These are phyloP conservation scores for Aspergillus sclerotiicarbonarius DNA, from an alignment of 495 filamentous ascomycete genomes.

Conservation along the genomic window DNA sequence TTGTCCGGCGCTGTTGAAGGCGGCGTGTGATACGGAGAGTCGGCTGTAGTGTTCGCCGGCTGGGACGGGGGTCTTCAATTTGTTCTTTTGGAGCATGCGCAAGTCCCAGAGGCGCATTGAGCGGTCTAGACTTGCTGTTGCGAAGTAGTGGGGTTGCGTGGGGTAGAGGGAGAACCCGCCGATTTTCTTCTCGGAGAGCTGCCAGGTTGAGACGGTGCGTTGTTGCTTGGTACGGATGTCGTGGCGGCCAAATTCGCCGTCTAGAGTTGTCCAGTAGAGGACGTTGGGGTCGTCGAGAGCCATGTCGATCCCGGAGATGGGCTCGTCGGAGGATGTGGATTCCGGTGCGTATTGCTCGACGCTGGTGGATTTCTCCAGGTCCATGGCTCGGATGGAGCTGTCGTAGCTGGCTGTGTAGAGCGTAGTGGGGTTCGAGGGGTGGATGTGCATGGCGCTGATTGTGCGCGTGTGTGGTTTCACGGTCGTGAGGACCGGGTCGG, in stretches of 20 bases:
- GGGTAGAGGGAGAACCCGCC: constrained; percentile 89
- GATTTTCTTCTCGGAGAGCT: constrained; percentile 91
- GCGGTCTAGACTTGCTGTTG: constrained; percentile 87
- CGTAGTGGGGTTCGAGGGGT: constrained; percentile 61
- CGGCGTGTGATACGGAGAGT: constrained; percentile 85
- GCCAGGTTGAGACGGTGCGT: constrained; percentile 57
- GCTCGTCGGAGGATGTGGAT: constrained; percentile 65
- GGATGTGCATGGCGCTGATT: constrained; percentile 78
- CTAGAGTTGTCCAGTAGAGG: constrained; percentile 83
- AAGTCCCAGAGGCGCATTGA: constrained; percentile 91
- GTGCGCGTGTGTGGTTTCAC: constrained; percentile 89
- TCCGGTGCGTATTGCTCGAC: constrained; percentile 75
- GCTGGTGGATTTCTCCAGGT: constrained; percentile 74
- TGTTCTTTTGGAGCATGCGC: constrained; percentile 59
- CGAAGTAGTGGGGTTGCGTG: constrained; percentile 71
- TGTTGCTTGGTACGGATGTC: constrained; percentile 62
- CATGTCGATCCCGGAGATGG: constrained; percentile 80
- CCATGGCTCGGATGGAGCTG: constrained; percentile 83
- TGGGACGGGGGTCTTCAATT: constrained; percentile 31
- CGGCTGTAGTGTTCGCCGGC: constrained; percentile 79
- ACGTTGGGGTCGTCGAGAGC: constrained; percentile 65
- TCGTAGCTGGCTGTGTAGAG: constrained; percentile 92
- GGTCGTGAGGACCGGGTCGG: constrained; percentile 73
- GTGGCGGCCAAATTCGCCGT: constrained; percentile 73
- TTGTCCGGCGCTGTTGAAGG: constrained; percentile 77